These are phyloP conservation scores for Melanopsichium pennsylvanicum DNA, from an alignment of 1,284 basidiomycete species.

Conservation along the genomic window DNA sequence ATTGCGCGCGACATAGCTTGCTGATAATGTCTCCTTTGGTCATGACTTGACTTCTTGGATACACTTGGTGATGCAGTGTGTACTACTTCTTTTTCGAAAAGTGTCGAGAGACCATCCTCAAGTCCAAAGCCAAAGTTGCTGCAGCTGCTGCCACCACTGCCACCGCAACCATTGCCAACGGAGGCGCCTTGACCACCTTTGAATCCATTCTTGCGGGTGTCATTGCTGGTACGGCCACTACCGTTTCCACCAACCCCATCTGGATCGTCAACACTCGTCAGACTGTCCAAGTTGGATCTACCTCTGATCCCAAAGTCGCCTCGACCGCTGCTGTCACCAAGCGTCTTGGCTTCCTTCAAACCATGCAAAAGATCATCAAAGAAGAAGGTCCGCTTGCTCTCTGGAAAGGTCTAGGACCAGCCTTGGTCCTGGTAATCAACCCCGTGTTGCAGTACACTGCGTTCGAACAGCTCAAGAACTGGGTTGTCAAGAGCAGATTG, in stretches of 20 bases:
- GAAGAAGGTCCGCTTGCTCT: constrained; percentile 83
- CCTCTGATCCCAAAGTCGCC: constrained; percentile 21
- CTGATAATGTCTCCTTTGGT: background rate
- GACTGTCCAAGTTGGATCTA: constrained; percentile 64
- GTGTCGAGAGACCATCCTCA: constrained; percentile 62
- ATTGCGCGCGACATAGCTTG: background rate
- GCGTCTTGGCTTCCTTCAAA: constrained; percentile 69
- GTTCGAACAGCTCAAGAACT: constrained; percentile 64
- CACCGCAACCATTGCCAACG: constrained; percentile 56
- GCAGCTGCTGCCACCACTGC: constrained; percentile 66
- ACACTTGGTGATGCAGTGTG: constrained; percentile 59
- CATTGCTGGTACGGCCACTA: constrained; percentile 89
- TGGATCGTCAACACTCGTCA: constrained; percentile 77
- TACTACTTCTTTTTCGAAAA: constrained; percentile 67
- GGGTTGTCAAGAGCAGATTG: constrained; percentile 55
- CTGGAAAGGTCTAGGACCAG: constrained; percentile 95
- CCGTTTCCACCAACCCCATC: constrained; percentile 89
- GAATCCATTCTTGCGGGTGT: constrained; percentile 91
- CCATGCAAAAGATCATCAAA: constrained; percentile 76
- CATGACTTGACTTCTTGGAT: background rate
- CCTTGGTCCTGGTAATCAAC: constrained; percentile 90
- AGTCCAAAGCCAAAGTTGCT: constrained; percentile 66
- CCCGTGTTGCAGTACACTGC: constrained; percentile 76
- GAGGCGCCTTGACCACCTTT: constrained; percentile 73
- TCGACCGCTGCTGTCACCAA: constrained; percentile 29